Percentiles rank a stretch among this genome's conserved stretches.
Evolutionary conservation across 441 rosid species (phyloP).

Genomic region (Arabidopsis lyrata): DNA sequence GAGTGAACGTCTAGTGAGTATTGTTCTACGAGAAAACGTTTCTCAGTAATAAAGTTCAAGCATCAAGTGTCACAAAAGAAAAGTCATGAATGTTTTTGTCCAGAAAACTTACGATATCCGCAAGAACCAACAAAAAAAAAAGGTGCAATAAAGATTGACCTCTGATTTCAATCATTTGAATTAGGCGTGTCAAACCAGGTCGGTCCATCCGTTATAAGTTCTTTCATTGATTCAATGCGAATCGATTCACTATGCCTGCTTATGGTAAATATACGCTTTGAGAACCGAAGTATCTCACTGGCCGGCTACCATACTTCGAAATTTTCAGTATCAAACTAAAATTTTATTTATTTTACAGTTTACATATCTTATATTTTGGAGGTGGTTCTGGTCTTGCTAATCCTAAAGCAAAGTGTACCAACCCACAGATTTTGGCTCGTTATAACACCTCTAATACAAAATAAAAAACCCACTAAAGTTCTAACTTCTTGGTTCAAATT

Average conservation of each 20-base stretch:
- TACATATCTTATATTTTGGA: not conserved
- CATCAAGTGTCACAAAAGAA: not conserved
- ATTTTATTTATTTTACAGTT: no score
- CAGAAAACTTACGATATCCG: not conserved
- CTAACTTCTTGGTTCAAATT: not conserved
- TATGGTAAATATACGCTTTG: not conserved
- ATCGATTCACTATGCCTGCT: not conserved
- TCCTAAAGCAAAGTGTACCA: not conserved
- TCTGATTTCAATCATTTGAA: no score
- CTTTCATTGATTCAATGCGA: not conserved
- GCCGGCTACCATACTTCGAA: not conserved
- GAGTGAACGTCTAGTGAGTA: constrained; percentile 5
- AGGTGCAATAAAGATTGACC: not conserved
- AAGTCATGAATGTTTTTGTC: not conserved
- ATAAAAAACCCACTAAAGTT: not conserved
- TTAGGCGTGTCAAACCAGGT: not conserved
- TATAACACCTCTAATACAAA: not conserved
- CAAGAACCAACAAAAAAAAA: not conserved
- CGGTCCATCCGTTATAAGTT: not conserved
- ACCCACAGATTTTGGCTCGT: not conserved
- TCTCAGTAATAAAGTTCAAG: not conserved
- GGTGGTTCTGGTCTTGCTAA: not conserved
- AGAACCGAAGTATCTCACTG: not conserved
- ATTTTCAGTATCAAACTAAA: not conserved
- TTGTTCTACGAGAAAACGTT: not conserved